A percentile compares a stretch with the other conserved stretches of the same genome.
These are phyloP conservation scores for Nicotiana undulata DNA, from an alignment of 257 asterid genomes.

Conservation along the genomic window DNA sequence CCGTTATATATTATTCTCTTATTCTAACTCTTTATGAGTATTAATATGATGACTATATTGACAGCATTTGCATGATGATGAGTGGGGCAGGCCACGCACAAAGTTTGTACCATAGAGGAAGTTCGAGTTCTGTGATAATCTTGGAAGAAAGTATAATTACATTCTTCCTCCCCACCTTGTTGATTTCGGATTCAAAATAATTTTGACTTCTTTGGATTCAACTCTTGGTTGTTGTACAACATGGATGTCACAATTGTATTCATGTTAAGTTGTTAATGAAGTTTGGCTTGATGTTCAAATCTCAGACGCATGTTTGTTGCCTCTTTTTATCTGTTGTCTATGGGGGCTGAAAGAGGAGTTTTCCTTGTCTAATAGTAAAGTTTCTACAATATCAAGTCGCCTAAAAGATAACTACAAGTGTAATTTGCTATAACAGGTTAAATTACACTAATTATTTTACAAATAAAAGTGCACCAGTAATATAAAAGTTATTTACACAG, in stretches of 20 bases:
- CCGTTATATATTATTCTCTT: neutral
- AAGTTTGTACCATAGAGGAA: slow-evolving; percentile 30
- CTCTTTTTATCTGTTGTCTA: neutral
- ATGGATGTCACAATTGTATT: neutral
- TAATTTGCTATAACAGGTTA: no score
- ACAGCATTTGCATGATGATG: slow-evolving; percentile 94
- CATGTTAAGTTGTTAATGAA: neutral
- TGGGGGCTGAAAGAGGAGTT: neutral
- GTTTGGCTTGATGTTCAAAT: neutral
- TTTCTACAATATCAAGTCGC: no score
- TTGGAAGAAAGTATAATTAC: slow-evolving; percentile 17
- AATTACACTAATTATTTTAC: no score
- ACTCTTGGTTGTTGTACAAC: neutral
- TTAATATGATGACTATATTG: slow-evolving; percentile 7
- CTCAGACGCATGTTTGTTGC: neutral
- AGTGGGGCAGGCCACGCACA: slow-evolving; percentile 63
- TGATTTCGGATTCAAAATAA: neutral
- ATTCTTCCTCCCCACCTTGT: neutral
- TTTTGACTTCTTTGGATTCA: neutral
- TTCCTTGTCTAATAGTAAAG: no score
- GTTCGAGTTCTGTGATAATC: slow-evolving; percentile 15
- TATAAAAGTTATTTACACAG: no score
- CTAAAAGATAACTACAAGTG: no score
- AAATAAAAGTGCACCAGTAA: no score
- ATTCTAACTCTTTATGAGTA: neutral